Evolutionary conservation across 306 rosid species (phyloP), one percentile per base, ranked within the genome.

Genomic region (Begonia masoniana): DNA sequence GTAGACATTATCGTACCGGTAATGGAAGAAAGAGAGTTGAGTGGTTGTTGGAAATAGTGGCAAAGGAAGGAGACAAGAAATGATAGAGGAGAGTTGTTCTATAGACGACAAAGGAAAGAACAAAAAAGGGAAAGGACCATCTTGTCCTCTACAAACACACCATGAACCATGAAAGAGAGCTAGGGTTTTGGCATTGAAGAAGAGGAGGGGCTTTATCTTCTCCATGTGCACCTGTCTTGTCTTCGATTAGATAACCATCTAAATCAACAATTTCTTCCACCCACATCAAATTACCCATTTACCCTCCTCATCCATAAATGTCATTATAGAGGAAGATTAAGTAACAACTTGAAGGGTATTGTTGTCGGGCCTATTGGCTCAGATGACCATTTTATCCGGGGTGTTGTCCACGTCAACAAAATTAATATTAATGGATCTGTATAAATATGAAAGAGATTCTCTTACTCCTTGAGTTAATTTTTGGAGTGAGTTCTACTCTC

Each of bases 181-280:
- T 15, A 15, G 17, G 9, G 65, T 66, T 45, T 58, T 55, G 62
- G 62, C 58, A 60, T 12, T 13, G 56, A 61, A 54, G 60, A 31
- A 46, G 62, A 64, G 51, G 13, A 61, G 35, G 35, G 2, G 65
- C 74, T 63, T 62, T 43, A 49, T 59, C 55, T 58, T 54, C 66
- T 71, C 80, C 95, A 85, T 82, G 87, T 85, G 95, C 78, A 75
- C 26, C 41, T 79, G 87, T 85, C 85, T 68, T 66, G 71, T 79
- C 82, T 62, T 85, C 50, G 41, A 76, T 75, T 72, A 76, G 82
- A 60, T 56, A 78, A 65, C 68, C 85, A 83, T 78, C 83, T 64
- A 70, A 73, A 76, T 78, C 76, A 76, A 64, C 64, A 50, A 13
- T 48, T 54, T 65, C 31, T 26, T 26, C 1, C 35, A 26, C 35